Conservation (phyloP, 2,329 filamentous ascomycete species). For the Metarhizium album region DNA sequence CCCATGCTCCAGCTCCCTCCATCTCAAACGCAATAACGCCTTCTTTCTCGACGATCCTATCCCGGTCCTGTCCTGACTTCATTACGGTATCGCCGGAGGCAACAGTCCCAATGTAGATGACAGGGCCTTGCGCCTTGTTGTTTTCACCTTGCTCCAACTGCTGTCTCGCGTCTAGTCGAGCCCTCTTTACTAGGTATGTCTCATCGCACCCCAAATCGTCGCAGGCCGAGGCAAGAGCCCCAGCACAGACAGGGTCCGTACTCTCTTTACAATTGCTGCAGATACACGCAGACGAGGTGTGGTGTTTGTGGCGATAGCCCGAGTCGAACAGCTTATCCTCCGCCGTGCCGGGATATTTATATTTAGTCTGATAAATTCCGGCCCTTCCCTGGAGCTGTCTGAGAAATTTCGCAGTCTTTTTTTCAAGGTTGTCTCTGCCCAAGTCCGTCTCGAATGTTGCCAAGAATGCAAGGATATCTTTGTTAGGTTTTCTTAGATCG, state of each 20-base stretch:
- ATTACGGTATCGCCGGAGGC: slow-evolving; percentile 30
- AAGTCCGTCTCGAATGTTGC: slow-evolving; percentile 12
- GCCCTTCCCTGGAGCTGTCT: slow-evolving; percentile 4
- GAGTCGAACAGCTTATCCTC: slow-evolving; percentile 21
- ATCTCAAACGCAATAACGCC: slow-evolving; percentile 23
- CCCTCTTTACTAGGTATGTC: slow-evolving; percentile 18
- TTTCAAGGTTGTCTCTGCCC: neutral
- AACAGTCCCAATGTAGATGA: slow-evolving; percentile 25
- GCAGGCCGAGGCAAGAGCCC: slow-evolving; percentile 6
- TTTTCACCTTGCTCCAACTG: slow-evolving; percentile 8
- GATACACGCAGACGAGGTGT: neutral
- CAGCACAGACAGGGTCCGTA: slow-evolving; percentile 5
- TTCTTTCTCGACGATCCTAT: slow-evolving; percentile 18
- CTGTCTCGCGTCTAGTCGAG: slow-evolving; percentile 10
- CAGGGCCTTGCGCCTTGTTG: slow-evolving; percentile 1
- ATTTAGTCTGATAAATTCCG: slow-evolving; percentile 7
- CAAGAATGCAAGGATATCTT: slow-evolving; percentile 16
- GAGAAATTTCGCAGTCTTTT: slow-evolving; percentile 7
- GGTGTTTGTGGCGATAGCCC: slow-evolving; percentile 22
- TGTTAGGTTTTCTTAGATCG: slow-evolving; percentile 13
- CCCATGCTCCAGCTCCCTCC: slow-evolving; percentile 23
- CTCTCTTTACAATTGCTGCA: slow-evolving; percentile 5
- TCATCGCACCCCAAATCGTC: slow-evolving; percentile 8
- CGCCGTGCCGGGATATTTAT: slow-evolving; percentile 15
- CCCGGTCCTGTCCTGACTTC: slow-evolving; percentile 23